These are phyloP conservation scores for Cephalotrichum gorgonifer DNA, from an alignment of 2,329 filamentous ascomycete genomes.

Conservation along the genomic window DNA sequence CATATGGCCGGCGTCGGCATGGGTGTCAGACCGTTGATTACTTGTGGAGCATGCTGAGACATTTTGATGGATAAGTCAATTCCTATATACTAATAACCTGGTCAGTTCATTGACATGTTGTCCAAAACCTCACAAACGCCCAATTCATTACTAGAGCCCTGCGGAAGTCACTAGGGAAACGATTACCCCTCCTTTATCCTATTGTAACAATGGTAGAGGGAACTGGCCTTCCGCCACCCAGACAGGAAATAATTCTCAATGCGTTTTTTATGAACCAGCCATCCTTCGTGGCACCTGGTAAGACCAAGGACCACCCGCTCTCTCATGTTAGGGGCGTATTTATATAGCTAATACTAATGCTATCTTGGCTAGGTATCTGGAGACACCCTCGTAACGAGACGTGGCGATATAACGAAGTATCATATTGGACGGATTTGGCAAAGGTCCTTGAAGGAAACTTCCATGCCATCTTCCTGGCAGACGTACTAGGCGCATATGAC, in stretches of 20 bases:
- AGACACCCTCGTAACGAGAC: constrained; percentile 12
- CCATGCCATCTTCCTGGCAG: constrained; percentile 39
- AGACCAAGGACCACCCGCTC: too few species aligned
- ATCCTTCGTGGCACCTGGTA: constrained; percentile 8
- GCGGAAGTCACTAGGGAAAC: too few species aligned
- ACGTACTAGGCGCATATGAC: constrained; percentile 33
- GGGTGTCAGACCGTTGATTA: too few species aligned
- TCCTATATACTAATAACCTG: too few species aligned
- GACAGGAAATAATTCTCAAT: constrained; percentile 8
- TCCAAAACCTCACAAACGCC: too few species aligned
- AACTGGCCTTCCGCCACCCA: neutral
- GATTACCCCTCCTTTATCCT: neutral
- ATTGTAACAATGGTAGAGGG: neutral
- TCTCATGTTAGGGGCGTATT: too few species aligned
- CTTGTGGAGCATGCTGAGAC: neutral
- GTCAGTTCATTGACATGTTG: too few species aligned
- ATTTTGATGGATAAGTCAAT: too few species aligned
- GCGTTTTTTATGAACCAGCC: constrained; percentile 12
- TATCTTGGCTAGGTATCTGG: constrained; percentile 9
- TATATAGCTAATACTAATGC: neutral
- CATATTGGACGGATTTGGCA: constrained; percentile 35
- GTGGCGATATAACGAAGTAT: constrained; percentile 11
- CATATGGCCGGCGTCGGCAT: neutral
- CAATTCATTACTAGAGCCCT: too few species aligned
- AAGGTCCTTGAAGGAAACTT: constrained; percentile 37